Conservation (phyloP, 2,329 filamentous ascomycete genomes). For the Diaporthe capsici region DNA sequence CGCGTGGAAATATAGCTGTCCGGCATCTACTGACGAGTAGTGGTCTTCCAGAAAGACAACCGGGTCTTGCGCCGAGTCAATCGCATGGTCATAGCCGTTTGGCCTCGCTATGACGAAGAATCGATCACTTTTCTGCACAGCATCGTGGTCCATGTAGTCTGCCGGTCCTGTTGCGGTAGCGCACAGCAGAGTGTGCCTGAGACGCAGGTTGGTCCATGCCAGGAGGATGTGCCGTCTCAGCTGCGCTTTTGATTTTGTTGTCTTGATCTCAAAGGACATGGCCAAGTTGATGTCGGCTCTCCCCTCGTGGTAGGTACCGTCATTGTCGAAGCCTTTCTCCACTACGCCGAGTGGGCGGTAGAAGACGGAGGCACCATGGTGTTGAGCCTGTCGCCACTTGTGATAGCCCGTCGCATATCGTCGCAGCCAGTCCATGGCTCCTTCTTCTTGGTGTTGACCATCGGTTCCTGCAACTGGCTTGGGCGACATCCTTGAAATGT, state of each 20-base stretch:
- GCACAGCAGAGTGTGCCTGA: conserved; percentile 43
- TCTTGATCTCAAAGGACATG: conserved; percentile 41
- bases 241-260: conserved; percentile 38
- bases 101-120: conserved; percentile 32
- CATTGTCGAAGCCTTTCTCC: conserved; percentile 46
- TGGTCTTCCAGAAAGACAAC: conserved; percentile 29
- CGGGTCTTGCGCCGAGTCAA: not conserved
- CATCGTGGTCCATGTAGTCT: conserved; percentile 39
- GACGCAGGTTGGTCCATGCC: conserved; percentile 44
- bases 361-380: conserved; percentile 8
- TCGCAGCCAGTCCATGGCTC: conserved; percentile 25
- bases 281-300: conserved; percentile 45
- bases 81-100: not conserved
- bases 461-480: not conserved
- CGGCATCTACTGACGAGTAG: conserved; percentile 32
- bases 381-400: conserved; percentile 30
- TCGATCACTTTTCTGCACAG: conserved; percentile 9
- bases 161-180: conserved; percentile 39
- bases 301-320: conserved; percentile 46
- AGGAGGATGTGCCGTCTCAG: conserved; percentile 44
- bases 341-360: conserved; percentile 41
- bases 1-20: conserved; percentile 44
- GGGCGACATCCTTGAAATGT: not conserved
- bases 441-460: not conserved
- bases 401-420: conserved; percentile 37